phyloP scores from a whole-genome alignment of 1,284 basidiomycete genomes.

The Pyrrhoderma lamaoense region DNA sequence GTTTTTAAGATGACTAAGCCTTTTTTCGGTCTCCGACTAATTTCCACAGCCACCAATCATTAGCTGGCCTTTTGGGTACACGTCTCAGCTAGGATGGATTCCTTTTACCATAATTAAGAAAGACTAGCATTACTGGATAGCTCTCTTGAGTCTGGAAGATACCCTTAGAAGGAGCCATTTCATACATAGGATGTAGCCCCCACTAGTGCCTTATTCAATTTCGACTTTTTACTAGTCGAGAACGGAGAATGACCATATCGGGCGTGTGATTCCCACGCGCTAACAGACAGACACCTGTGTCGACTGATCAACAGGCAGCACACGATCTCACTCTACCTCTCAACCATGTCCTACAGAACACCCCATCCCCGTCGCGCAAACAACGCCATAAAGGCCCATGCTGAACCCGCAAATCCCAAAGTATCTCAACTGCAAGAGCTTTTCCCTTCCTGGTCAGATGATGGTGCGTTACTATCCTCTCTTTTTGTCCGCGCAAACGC shows the following conservation, averaged over 20 bases:
- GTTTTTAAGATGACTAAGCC: background rate
- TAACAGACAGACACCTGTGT: background rate
- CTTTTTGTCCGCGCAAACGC: too few species aligned
- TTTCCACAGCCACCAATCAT: background rate
- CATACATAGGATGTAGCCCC: too few species aligned
- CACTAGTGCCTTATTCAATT: too few species aligned
- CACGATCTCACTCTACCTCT: background rate
- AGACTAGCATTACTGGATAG: too few species aligned
- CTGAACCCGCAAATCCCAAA: slow-evolving; percentile 42
- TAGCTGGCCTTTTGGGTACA: too few species aligned
- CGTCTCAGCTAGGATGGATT: too few species aligned
- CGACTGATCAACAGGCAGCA: background rate
- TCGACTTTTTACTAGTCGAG: too few species aligned
- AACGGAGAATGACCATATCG: background rate
- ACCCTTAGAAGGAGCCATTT: too few species aligned
- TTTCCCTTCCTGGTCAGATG: slow-evolving; percentile 72
- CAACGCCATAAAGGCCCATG: background rate
- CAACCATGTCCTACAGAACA: slow-evolving; percentile 17
- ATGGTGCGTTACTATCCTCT: slow-evolving; percentile 43
- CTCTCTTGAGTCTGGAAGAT: too few species aligned
- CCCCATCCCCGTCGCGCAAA: slow-evolving; percentile 11
- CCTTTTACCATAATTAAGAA: too few species aligned
- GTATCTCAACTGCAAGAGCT: slow-evolving; percentile 64
- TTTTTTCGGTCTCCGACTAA: too few species aligned
- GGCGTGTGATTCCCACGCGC: background rate